phyloP scores from a whole-genome alignment of 306 rosid genomes.

The Prunus fruticosa region DNA sequence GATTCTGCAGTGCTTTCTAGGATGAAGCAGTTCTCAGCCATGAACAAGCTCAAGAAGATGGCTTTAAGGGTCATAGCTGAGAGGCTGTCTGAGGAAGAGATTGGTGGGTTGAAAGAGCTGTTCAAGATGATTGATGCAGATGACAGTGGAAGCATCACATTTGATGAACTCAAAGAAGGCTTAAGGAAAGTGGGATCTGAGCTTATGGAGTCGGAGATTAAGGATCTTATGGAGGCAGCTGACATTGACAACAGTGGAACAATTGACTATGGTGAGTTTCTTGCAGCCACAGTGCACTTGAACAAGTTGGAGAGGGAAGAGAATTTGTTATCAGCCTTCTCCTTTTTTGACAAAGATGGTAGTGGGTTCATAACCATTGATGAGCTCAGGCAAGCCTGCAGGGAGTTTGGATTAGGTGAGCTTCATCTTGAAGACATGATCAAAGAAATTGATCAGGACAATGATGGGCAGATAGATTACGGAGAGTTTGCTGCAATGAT shows the following conservation, averaged over 20 bases:
- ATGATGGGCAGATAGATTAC: conserved; percentile 50
- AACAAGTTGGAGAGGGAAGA: conserved; percentile 53
- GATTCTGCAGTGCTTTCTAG: conserved; percentile 48
- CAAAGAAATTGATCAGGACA: conserved; percentile 44
- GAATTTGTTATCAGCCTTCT: conserved; percentile 41
- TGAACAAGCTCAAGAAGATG: conserved; percentile 53
- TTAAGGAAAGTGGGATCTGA: conserved; percentile 44
- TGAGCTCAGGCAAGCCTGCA: conserved; percentile 47
- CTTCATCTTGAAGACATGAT: conserved; percentile 51
- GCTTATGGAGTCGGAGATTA: conserved; percentile 51
- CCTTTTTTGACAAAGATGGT: conserved; percentile 51
- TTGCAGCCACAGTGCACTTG: conserved; percentile 52
- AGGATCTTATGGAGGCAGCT: conserved; percentile 49
- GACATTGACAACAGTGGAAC: conserved; percentile 50
- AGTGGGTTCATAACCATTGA: conserved; percentile 51
- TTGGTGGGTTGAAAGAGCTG: conserved; percentile 48
- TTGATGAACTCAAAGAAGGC: conserved; percentile 47
- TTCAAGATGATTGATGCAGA: conserved; percentile 54
- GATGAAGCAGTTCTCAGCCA: conserved; percentile 46
- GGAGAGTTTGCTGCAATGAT: conserved; percentile 52
- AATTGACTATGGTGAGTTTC: conserved; percentile 49
- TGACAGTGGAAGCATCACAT: conserved; percentile 46
- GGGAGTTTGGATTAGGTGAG: conserved; percentile 45
- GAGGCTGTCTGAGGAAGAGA: conserved; percentile 50
- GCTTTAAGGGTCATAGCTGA: conserved; percentile 49